Percentiles rank a stretch among this genome's conserved stretches.
Conservation (phyloP, 768 basidiomycete species). For the Boletus rufocinnamomeus region DNA sequence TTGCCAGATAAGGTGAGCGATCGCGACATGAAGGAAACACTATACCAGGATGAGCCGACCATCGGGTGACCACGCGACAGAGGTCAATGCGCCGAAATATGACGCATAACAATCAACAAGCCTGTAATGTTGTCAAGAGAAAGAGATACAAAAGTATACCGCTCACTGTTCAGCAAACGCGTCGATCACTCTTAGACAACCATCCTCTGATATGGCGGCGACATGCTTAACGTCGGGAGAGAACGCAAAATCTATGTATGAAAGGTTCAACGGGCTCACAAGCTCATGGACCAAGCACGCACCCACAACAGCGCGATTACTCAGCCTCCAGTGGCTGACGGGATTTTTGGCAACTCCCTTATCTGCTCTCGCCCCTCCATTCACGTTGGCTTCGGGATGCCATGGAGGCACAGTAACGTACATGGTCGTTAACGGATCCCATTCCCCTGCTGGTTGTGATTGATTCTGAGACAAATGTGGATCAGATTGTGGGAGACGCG, state of each 20-base stretch:
- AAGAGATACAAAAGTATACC: neutral
- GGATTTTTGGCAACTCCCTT: constrained; percentile 82
- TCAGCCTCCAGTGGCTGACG: constrained; percentile 87
- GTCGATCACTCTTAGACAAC: constrained; percentile 88
- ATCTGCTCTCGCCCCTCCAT: constrained; percentile 45
- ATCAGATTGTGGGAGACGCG: constrained; percentile 29
- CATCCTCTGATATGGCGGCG: constrained; percentile 91
- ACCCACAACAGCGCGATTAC: constrained; percentile 73
- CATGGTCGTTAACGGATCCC: constrained; percentile 78
- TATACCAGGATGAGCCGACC: constrained; percentile 85
- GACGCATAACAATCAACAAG: constrained; percentile 93
- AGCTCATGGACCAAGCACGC: constrained; percentile 24
- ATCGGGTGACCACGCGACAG: constrained; percentile 94
- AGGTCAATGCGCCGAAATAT: constrained; percentile 91
- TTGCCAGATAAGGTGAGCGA: constrained; percentile 1
- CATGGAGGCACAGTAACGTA: constrained; percentile 85
- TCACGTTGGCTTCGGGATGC: constrained; percentile 58
- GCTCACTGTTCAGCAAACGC: constrained; percentile 81
- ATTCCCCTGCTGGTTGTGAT: constrained; percentile 45
- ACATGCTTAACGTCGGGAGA: constrained; percentile 92
- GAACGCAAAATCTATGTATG: constrained; percentile 76
- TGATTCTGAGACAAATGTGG: constrained; percentile 28
- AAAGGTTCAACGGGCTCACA: constrained; percentile 3
- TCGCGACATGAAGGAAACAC: neutral
- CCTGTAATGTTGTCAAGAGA: constrained; percentile 41